Conservation (phyloP, 148 eudicot species). For the Rhododendron molle region DNA sequence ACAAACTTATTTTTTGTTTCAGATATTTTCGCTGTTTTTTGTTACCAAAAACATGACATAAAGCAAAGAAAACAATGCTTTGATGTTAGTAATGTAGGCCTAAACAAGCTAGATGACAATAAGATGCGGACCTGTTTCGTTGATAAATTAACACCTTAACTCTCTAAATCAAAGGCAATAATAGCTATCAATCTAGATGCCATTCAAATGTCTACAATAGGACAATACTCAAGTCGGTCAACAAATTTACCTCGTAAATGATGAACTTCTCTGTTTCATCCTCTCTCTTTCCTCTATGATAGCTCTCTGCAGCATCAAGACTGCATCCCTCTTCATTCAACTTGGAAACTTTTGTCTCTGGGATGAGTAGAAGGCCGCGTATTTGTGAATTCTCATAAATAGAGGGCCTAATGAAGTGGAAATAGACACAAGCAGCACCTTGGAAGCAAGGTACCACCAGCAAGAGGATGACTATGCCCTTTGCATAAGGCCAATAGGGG, state of each 20-base stretch:
- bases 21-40: too few relatives aligned
- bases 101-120: background rate
- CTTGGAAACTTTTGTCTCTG: background rate
- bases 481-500: constrained; percentile 22
- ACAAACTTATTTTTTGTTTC: too few relatives aligned
- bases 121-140: background rate
- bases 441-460: constrained; percentile 20
- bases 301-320: background rate
- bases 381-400: background rate
- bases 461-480: constrained; percentile 21
- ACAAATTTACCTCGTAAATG: constrained; percentile 15
- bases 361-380: background rate
- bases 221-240: too few relatives aligned
- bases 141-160: background rate
- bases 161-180: background rate
- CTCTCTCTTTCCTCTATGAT: background rate
- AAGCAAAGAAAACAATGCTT: too few relatives aligned
- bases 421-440: constrained; percentile 20
- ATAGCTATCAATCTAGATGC: background rate
- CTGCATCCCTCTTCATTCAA: background rate
- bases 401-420: constrained; percentile 12
- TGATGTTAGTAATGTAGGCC: background rate
- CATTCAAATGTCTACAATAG: background rate
- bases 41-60: too few relatives aligned
- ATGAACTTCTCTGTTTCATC: background rate